Conservation (phyloP, 2,329 filamentous ascomycete genomes). For the Endoconidiophora laricicola region DNA sequence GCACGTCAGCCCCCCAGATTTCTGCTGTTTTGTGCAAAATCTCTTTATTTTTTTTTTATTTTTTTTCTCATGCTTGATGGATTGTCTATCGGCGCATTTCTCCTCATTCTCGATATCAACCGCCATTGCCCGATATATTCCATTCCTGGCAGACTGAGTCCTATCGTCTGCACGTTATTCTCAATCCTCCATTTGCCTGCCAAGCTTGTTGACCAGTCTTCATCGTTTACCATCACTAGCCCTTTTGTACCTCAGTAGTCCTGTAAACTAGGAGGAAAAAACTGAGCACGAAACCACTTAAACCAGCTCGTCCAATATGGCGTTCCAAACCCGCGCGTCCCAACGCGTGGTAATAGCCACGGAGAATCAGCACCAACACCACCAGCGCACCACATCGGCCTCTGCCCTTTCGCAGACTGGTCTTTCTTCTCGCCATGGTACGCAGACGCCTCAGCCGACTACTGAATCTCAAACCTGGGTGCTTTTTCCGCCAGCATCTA, state of each 20-base stretch:
- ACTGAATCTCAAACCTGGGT: conserved; percentile 56
- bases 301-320: conserved; percentile 2
- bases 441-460: neutral
- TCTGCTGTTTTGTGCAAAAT: neutral
- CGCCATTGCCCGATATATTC: neutral
- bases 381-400: conserved; percentile 6
- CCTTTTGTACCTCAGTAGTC: neutral
- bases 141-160: neutral
- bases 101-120: neutral
- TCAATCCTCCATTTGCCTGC: no score
- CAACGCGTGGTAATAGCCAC: conserved; percentile 7
- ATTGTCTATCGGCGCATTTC: neutral
- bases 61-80: neutral
- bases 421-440: conserved; percentile 5
- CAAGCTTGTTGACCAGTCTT: neutral
- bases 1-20: conserved; percentile 1
- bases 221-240: neutral
- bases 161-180: no score
- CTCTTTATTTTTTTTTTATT: neutral
- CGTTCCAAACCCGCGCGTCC: conserved; percentile 10
- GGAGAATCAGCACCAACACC: neutral
- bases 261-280: neutral
- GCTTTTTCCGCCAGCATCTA: conserved; percentile 64
- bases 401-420: conserved; percentile 7
- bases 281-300: no score